phyloP scores from a whole-genome alignment of 495 filamentous ascomycete genomes.

The Schizothecium vesticola region DNA sequence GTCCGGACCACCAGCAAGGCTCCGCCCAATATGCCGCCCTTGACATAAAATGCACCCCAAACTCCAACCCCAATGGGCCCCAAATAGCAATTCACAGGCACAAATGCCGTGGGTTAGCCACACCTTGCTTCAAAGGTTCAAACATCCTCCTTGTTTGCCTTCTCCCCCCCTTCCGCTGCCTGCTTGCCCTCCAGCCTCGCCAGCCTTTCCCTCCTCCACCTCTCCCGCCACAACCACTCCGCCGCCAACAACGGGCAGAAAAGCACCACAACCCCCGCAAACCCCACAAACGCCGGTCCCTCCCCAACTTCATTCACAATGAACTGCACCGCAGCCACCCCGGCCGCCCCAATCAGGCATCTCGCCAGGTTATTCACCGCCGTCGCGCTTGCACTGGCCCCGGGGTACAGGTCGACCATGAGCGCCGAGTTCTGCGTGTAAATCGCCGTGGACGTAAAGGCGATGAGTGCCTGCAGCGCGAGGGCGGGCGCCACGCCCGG shows the following conservation, averaged over 20 bases:
- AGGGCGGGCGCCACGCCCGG: constrained; percentile 36
- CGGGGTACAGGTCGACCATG: constrained; percentile 57
- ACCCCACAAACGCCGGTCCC: constrained; percentile 58
- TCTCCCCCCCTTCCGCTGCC: neutral
- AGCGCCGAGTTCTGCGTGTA: constrained; percentile 45
- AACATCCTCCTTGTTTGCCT: neutral
- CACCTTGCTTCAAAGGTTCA: neutral
- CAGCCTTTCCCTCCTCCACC: constrained; percentile 24
- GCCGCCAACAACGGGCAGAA: constrained; percentile 45
- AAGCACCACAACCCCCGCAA: constrained; percentile 44
- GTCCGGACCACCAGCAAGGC: neutral
- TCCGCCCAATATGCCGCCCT: neutral
- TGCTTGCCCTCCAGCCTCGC: constrained; percentile 15
- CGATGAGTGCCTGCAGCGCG: constrained; percentile 46
- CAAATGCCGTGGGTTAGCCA: neutral
- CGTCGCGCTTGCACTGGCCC: constrained; percentile 52
- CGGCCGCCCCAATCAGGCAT: constrained; percentile 57
- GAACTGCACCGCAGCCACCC: constrained; percentile 55
- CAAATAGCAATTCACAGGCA: neutral
- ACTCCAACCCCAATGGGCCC: neutral
- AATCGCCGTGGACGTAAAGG: constrained; percentile 38
- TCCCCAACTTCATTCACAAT: constrained; percentile 55
- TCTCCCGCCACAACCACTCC: constrained; percentile 23
- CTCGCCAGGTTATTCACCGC: constrained; percentile 61
- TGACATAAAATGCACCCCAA: neutral